phyloP scores from a whole-genome alignment of 2,329 filamentous ascomycete species.

The Calonectria pseudoreteaudii region DNA sequence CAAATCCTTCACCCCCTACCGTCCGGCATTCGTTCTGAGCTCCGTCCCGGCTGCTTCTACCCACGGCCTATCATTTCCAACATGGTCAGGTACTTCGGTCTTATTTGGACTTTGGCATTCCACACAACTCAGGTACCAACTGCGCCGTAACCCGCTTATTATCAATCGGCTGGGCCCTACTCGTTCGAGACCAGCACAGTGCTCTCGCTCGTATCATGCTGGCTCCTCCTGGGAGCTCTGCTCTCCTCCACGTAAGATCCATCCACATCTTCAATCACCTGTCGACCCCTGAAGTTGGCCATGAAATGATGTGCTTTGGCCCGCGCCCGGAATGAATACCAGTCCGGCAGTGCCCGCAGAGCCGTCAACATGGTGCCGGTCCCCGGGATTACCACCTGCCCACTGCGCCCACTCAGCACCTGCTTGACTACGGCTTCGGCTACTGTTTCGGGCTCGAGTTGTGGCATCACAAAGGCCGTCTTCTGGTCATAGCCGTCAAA shows the following conservation, averaged over 20 bases:
- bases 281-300: conserved; percentile 57
- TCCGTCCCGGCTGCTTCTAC: conserved; percentile 11
- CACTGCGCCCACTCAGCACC: conserved; percentile 60
- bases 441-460: conserved; percentile 54
- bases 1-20: conserved; percentile 3
- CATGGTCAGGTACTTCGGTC: not conserved
- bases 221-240: conserved; percentile 23
- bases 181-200: conserved; percentile 51
- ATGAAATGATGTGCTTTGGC: conserved; percentile 55
- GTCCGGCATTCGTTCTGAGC: not conserved
- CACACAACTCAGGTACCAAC: conserved; percentile 2
- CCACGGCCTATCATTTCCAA: conserved; percentile 9
- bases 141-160: conserved; percentile 12
- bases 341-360: conserved; percentile 69
- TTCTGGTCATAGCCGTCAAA: conserved; percentile 68
- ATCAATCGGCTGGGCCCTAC: conserved; percentile 21
- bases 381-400: conserved; percentile 59
- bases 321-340: conserved; percentile 68
- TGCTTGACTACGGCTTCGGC: conserved; percentile 62
- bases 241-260: conserved; percentile 46
- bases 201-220: conserved; percentile 48
- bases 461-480: conserved; percentile 47
- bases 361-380: conserved; percentile 55
- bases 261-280: conserved; percentile 60
- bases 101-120: not conserved